These are phyloP conservation scores for Drechslera avenae DNA, from an alignment of 2,329 filamentous ascomycete species.

Conservation along the genomic window DNA sequence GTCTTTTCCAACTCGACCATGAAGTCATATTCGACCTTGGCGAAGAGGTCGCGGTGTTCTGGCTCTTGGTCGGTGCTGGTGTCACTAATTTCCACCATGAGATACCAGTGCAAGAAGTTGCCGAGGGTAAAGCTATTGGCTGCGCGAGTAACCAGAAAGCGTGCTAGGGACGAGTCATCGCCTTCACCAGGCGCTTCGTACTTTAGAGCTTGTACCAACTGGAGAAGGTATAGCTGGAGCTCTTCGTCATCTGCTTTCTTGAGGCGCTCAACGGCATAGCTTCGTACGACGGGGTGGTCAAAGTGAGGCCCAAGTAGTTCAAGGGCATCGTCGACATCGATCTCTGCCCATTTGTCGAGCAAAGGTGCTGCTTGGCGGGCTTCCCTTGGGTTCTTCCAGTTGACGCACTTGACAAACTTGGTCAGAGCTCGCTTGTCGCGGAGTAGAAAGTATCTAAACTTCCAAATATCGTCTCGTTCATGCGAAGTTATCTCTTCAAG, in stretches of 20 bases:
- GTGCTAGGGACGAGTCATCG: slow-evolving; percentile 83
- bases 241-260: slow-evolving; percentile 93
- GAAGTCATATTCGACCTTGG: slow-evolving; percentile 93
- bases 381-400: slow-evolving; percentile 87
- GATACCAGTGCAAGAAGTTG: slow-evolving; percentile 97
- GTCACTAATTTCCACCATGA: slow-evolving; percentile 97
- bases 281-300: slow-evolving; percentile 83
- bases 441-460: slow-evolving; percentile 92
- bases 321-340: slow-evolving; percentile 94
- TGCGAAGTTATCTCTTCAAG: slow-evolving; percentile 86
- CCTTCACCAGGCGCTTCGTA: slow-evolving; percentile 61
- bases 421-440: slow-evolving; percentile 85
- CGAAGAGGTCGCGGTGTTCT: slow-evolving; percentile 82
- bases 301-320: slow-evolving; percentile 93
- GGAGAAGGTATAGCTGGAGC: slow-evolving; percentile 85
- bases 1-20: slow-evolving; percentile 82
- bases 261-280: slow-evolving; percentile 90
- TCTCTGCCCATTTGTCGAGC: slow-evolving; percentile 90
- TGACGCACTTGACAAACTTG: slow-evolving; percentile 97
- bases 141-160: slow-evolving; percentile 86
- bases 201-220: slow-evolving; percentile 94
- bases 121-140: slow-evolving; percentile 87
- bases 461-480: slow-evolving; percentile 96
- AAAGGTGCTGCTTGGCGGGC: slow-evolving; percentile 88
- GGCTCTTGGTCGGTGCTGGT: slow-evolving; percentile 73